Percentiles rank a stretch among this genome's conserved stretches.
These are phyloP conservation scores for Perkinsus olseni DNA, from an alignment of 169 alveolate genomes.

Conservation along the genomic window DNA sequence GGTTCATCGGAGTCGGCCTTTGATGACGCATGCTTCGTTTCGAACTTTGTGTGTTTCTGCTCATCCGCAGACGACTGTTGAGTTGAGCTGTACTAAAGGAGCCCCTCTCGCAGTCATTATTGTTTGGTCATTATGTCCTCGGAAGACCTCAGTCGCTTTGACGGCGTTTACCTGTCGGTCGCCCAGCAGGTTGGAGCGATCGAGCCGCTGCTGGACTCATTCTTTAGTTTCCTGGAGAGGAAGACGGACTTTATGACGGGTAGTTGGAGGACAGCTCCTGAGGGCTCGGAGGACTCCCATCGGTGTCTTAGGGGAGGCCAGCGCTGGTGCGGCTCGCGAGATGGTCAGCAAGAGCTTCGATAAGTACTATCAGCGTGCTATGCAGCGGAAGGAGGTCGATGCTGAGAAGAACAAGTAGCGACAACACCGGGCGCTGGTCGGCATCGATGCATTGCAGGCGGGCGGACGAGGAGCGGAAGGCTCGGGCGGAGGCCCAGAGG, in stretches of 20 bases:
- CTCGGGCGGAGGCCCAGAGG: neutral
- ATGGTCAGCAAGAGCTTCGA: constrained; percentile 44
- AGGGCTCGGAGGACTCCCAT: neutral
- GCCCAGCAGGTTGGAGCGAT: constrained; percentile 79
- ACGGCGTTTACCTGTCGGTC: constrained; percentile 31
- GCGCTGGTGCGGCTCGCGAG: constrained; percentile 27
- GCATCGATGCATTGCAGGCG: neutral
- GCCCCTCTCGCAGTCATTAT: no score
- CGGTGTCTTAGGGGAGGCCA: neutral
- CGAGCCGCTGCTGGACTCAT: constrained; percentile 74
- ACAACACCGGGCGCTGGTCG: neutral
- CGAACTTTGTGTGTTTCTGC: neutral
- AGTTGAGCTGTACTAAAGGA: neutral
- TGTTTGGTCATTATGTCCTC: neutral
- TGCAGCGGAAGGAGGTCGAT: constrained; percentile 37
- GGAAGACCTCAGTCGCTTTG: constrained; percentile 17
- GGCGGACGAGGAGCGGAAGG: constrained; percentile 5
- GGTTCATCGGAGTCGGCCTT: neutral
- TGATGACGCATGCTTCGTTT: neutral
- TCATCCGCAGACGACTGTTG: neutral
- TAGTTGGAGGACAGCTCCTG: constrained; percentile 43
- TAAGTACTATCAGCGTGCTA: constrained; percentile 42
- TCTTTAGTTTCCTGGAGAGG: constrained; percentile 87
- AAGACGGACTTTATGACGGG: constrained; percentile 87
- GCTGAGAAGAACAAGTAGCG: constrained; percentile 43